A percentile compares a stretch with the other conserved stretches of the same genome.
phyloP scores from a whole-genome alignment of 192 early-diverging fungal species.

The Gigaspora rosea region DNA sequence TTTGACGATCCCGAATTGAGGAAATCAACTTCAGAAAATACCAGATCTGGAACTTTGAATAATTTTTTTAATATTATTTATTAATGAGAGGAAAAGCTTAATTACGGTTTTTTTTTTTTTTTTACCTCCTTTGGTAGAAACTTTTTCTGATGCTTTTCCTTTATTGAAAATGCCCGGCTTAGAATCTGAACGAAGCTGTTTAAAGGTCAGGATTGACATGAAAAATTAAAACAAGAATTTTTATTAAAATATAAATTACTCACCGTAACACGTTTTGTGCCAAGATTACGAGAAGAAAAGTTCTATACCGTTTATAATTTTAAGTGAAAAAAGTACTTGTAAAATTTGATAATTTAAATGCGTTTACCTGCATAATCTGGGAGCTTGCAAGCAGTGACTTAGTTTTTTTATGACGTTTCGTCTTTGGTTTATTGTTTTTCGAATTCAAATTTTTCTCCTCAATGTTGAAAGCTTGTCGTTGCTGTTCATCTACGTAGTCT shows the following conservation, averaged over 20 bases:
- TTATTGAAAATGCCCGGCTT: constrained; percentile 9
- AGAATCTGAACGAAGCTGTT: neutral
- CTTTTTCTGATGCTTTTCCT: constrained; percentile 22
- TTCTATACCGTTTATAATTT: neutral
- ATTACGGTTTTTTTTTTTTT: no score
- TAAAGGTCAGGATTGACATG: neutral
- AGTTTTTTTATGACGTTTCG: neutral
- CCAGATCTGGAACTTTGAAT: constrained; percentile 12
- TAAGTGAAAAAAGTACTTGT: neutral
- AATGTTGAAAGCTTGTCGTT: neutral
- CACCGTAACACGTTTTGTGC: constrained; percentile 9
- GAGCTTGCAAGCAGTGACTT: neutral
- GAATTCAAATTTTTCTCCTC: no score
- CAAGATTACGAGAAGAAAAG: constrained; percentile 10
- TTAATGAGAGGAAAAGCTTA: neutral
- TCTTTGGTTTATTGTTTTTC: no score
- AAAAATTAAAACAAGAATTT: neutral
- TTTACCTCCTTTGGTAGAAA: constrained; percentile 14
- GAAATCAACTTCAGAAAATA: constrained; percentile 20
- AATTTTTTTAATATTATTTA: neutral
- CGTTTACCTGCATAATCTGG: constrained; percentile 7
- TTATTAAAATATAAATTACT: neutral
- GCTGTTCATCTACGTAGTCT: neutral
- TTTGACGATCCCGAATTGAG: neutral
- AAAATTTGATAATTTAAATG: neutral